These are phyloP conservation scores for Cladosporium sphaerospermum DNA, from an alignment of 2,329 filamentous ascomycete species.

Conservation along the genomic window DNA sequence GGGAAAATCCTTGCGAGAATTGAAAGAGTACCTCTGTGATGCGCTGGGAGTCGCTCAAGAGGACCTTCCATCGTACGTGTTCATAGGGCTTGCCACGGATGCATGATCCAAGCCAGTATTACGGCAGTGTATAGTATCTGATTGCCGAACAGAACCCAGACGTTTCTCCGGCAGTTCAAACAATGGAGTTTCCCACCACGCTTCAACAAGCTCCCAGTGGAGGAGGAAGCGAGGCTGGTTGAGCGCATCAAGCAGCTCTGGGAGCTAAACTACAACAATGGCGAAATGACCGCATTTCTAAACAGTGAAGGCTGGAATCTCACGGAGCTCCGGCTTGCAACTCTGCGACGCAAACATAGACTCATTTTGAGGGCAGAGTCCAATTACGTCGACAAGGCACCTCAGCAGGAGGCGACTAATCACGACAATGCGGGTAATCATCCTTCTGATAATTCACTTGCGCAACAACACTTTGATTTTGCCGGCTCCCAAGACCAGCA, in stretches of 20 bases:
- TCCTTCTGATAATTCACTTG: background rate
- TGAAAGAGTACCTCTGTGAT: constrained; percentile 62
- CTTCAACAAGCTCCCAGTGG: constrained; percentile 63
- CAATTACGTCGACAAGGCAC: constrained; percentile 14
- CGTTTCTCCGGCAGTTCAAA: constrained; percentile 27
- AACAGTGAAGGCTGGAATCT: constrained; percentile 68
- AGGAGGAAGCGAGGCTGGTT: constrained; percentile 63
- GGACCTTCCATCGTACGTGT: constrained; percentile 60
- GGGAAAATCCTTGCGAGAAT: constrained; percentile 64
- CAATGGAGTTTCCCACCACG: constrained; percentile 65
- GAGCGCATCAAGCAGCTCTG: constrained; percentile 69
- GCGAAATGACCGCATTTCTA: constrained; percentile 66
- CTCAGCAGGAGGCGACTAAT: background rate
- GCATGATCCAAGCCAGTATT: background rate
- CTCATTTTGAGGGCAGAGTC: constrained; percentile 4
- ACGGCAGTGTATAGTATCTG: background rate
- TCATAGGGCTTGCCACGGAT: background rate
- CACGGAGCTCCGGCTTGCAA: constrained; percentile 43
- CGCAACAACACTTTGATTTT: background rate
- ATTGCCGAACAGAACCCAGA: constrained; percentile 1
- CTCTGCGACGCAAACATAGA: constrained; percentile 9
- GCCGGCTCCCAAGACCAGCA: background rate
- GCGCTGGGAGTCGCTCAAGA: constrained; percentile 33
- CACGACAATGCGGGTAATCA: background rate
- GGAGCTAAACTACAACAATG: constrained; percentile 66